These are phyloP conservation scores for Vigna nakashimae DNA, from an alignment of 306 rosid species.

Conservation along the genomic window DNA sequence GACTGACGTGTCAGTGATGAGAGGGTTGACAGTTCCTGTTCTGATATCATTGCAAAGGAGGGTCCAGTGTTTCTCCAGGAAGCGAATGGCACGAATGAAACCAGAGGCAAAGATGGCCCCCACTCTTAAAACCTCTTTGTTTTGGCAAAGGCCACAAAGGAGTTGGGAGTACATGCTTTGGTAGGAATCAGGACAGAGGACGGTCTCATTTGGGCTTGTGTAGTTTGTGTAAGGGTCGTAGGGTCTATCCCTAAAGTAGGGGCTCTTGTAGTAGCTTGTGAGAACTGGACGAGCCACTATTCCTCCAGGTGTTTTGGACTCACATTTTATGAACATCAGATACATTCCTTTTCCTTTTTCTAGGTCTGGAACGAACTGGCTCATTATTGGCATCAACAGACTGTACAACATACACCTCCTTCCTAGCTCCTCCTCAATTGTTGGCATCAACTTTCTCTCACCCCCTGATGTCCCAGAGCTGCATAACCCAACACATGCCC, in stretches of 20 bases:
- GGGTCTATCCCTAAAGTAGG: slow-evolving; percentile 66
- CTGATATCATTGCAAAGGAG: slow-evolving; percentile 70
- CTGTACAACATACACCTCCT: slow-evolving; percentile 68
- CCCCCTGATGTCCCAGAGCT: slow-evolving; percentile 98
- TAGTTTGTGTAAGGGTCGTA: slow-evolving; percentile 85
- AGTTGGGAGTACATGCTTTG: slow-evolving; percentile 94
- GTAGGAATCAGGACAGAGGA: slow-evolving; percentile 83
- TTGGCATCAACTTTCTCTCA: slow-evolving; percentile 92
- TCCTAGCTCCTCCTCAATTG: slow-evolving; percentile 73
- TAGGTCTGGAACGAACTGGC: slow-evolving; percentile 61
- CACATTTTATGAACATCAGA: slow-evolving; percentile 79
- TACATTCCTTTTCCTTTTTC: slow-evolving; percentile 97
- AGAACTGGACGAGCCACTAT: slow-evolving; percentile 82
- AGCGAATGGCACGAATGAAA: slow-evolving; percentile 76
- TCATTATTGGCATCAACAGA: slow-evolving; percentile 83
- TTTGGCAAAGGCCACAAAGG: slow-evolving; percentile 80
- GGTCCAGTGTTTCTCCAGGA: slow-evolving; percentile 75
- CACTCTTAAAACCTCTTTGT: slow-evolving; percentile 68
- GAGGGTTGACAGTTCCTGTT: slow-evolving; percentile 59
- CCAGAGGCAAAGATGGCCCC: slow-evolving; percentile 92
- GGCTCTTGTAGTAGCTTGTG: slow-evolving; percentile 81
- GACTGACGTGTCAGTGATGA: slow-evolving; percentile 56
- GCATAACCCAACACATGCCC: slow-evolving; percentile 18
- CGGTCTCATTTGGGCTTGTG: slow-evolving; percentile 85
- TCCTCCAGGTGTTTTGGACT: slow-evolving; percentile 81